A percentile compares a stretch with the other conserved stretches of the same genome.
These are phyloP conservation scores for Phytophthora pistaciae DNA, from an alignment of 352 stramenopile species.

Conservation along the genomic window DNA sequence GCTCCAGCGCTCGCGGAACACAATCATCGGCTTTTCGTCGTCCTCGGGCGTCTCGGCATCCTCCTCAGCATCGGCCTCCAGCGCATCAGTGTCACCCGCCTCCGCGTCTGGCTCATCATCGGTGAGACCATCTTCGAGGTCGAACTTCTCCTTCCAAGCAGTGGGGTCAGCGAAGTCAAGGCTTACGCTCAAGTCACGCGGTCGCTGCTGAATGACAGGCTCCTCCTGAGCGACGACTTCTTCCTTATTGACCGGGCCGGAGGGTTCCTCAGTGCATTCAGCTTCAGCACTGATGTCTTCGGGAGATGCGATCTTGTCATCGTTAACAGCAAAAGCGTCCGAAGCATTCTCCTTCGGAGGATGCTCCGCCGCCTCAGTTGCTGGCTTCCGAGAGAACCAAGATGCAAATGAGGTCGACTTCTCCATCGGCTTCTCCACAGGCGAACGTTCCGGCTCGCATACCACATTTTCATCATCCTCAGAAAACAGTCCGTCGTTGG, in stretches of 20 bases:
- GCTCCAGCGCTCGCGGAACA: constrained; percentile 85
- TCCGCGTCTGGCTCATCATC: constrained; percentile 59
- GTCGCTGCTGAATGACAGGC: constrained; percentile 27
- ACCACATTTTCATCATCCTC: constrained; percentile 18
- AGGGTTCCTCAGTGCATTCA: background rate
- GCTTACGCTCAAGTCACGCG: constrained; percentile 71
- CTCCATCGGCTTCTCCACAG: constrained; percentile 10
- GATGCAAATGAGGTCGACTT: constrained; percentile 36
- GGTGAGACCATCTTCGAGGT: constrained; percentile 71
- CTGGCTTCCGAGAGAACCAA: constrained; percentile 47
- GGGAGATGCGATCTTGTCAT: background rate
- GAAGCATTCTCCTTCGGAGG: background rate
- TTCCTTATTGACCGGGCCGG: constrained; percentile 13
- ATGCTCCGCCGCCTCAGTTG: background rate
- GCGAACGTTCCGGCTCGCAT: constrained; percentile 26
- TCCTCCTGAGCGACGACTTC: constrained; percentile 46
- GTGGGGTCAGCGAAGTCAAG: constrained; percentile 78
- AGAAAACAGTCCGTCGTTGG: constrained; percentile 21
- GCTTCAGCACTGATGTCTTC: constrained; percentile 15
- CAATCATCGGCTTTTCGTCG: constrained; percentile 76
- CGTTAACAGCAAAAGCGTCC: background rate
- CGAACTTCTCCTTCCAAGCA: constrained; percentile 81
- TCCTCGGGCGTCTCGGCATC: constrained; percentile 41
- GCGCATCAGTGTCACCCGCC: constrained; percentile 22
- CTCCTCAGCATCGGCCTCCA: constrained; percentile 18